Base-by-base conservation (phyloP, 2,329 filamentous ascomycete species). In the Fusarium sp. region DNA sequence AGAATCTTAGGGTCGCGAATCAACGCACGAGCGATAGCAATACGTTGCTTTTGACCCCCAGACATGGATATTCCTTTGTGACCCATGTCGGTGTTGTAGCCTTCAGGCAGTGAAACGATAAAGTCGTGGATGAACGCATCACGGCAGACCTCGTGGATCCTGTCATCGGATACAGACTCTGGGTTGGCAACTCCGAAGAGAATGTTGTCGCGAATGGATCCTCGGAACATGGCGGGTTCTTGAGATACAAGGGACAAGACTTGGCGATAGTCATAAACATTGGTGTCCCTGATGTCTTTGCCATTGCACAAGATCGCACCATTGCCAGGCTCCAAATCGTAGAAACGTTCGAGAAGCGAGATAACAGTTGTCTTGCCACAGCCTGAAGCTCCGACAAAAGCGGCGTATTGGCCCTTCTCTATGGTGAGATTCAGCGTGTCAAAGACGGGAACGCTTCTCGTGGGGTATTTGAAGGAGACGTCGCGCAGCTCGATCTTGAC, bases 291-390 rank as follows among this genome's bases (percentile, higher is more conserved):
- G 48, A 94, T 88, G 69, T 91, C 85, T 46, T 83, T 82, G 5
- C 85, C 88, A 75, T 93, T 90, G 77, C 89, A 88, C 0, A 90
- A 81, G 52, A 96, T 90, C 6, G 82, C 81, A 7, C 93, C 93
- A 6, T 85, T 44, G 0, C 56, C 55, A 1, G 44, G 81, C 17
- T 87, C 83, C 0, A 89, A 80, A 38, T 93, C 88, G 77, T 95
- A 95, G 80, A 95, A 94, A 5, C 79, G 85, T 79, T 91, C 89
- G 2, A 91, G 80, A 1, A 91, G 81, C 48, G 86, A 85, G 35
- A 95, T 88, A 27, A 93, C 89, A 18, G 89, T 93, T 0, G 90
- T 91, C 81, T 95, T 93, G 18, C 91, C 91, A 54, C 90, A 92
- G 0, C 91, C 91, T 1, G 89, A 91, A 0, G 91, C 86, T 3